Evolutionary conservation across 2,329 filamentous ascomycete species (phyloP).

Genomic region (Ophiostoma piceae): DNA sequence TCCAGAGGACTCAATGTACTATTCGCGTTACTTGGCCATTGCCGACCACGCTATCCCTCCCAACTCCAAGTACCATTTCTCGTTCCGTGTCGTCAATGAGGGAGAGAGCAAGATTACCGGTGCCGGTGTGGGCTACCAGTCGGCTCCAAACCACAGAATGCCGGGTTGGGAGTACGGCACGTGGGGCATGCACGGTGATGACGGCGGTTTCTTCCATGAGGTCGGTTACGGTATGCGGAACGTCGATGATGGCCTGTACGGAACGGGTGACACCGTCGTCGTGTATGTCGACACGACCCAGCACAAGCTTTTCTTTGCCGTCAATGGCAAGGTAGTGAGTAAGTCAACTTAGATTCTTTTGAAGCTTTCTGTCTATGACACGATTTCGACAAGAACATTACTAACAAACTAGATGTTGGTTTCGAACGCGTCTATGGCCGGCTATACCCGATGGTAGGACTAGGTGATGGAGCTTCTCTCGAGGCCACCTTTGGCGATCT

Average conservation of each 20-base stretch:
- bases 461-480: not conserved
- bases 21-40: not conserved
- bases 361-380: not conserved
- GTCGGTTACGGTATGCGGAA: not conserved
- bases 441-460: not conserved
- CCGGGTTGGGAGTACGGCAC: not conserved
- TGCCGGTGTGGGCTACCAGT: not conserved
- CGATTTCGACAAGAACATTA: not conserved
- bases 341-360: not conserved
- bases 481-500: not conserved
- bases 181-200: not conserved
- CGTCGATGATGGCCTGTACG: not conserved
- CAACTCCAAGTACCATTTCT: not conserved
- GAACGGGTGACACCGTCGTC: not conserved
- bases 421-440: constrained; percentile 1
- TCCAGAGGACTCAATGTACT: not conserved
- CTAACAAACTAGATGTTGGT: not conserved
- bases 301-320: not conserved
- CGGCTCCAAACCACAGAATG: not conserved
- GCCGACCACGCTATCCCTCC: constrained; percentile 1
- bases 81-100: not conserved
- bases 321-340: not conserved
- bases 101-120: not conserved
- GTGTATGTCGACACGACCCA: not conserved
- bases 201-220: not conserved